phyloP scores from a whole-genome alignment of 768 basidiomycete species.

The Leucosporidium scottii region DNA sequence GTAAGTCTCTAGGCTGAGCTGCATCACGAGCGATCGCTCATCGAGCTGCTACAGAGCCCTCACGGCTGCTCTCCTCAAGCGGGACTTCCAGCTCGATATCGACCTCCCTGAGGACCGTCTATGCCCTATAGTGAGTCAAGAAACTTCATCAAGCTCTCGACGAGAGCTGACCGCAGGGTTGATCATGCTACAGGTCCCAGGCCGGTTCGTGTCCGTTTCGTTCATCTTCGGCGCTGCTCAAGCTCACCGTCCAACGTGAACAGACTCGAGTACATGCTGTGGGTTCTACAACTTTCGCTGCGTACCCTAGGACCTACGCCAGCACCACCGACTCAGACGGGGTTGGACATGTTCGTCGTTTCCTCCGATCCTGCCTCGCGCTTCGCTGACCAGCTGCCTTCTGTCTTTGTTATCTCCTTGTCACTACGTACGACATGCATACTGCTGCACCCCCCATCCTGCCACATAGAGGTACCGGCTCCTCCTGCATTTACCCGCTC shows the following conservation, averaged over 20 bases:
- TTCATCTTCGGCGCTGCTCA: too few species aligned
- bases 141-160: neutral
- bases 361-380: neutral
- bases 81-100: constrained; percentile 64
- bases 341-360: constrained; percentile 21
- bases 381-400: neutral
- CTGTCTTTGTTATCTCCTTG: neutral
- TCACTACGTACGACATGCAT: neutral
- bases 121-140: constrained; percentile 65
- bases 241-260: neutral
- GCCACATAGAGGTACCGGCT: constrained; percentile 64
- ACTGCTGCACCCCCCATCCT: neutral
- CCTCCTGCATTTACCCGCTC: constrained; percentile 81
- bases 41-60: constrained; percentile 51
- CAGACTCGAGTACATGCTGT: constrained; percentile 26
- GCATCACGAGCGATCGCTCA: neutral
- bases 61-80: constrained; percentile 68
- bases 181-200: constrained; percentile 16
- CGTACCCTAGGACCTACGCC: neutral
- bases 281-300: constrained; percentile 1
- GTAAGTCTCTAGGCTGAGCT: neutral
- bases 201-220: constrained; percentile 4
- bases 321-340: neutral
- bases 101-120: constrained; percentile 62
- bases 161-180: too few species aligned